Evolutionary conservation across 2,329 filamentous ascomycete species (phyloP).

Genomic region (Ophiostoma montium): DNA sequence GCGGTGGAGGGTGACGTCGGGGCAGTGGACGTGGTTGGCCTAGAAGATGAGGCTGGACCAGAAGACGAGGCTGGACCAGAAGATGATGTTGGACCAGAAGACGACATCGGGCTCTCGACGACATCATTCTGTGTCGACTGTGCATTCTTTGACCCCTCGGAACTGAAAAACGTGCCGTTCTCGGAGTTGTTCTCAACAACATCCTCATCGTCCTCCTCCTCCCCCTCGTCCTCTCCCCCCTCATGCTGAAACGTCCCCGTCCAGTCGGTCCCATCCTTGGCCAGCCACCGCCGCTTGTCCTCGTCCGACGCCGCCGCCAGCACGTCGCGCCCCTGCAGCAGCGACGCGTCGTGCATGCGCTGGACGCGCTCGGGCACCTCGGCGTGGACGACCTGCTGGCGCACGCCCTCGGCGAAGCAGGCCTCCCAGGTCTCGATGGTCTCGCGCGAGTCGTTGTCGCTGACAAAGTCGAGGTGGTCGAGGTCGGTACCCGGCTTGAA

Average conservation of each 20-base stretch:
- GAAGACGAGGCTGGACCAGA: too few species aligned
- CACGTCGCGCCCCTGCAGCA: conserved; percentile 68
- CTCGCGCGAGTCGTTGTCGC: conserved; percentile 78
- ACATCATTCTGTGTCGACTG: too few species aligned
- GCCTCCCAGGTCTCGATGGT: conserved; percentile 93
- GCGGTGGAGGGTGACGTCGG: neutral
- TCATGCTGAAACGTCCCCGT: conserved; percentile 61
- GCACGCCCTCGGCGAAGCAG: conserved; percentile 75
- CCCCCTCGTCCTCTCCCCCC: conserved; percentile 28
- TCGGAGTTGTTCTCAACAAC: too few species aligned
- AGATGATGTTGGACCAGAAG: too few species aligned
- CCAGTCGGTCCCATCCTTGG: conserved; percentile 74
- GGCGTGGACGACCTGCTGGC: conserved; percentile 52
- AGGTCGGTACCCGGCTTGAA: conserved; percentile 89
- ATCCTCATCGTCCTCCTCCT: conserved; percentile 16
- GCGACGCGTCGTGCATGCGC: conserved; percentile 65
- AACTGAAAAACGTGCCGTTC: too few species aligned
- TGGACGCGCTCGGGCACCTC: conserved; percentile 61
- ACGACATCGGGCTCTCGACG: too few species aligned
- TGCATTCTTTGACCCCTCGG: too few species aligned
- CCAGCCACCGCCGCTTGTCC: conserved; percentile 64
- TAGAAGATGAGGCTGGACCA: too few species aligned
- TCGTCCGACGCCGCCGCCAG: conserved; percentile 57
- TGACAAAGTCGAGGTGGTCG: conserved; percentile 69
- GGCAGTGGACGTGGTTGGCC: too few species aligned